Conservation (phyloP, 192 early-diverging fungal species). For the Entomortierella beljakovae region DNA sequence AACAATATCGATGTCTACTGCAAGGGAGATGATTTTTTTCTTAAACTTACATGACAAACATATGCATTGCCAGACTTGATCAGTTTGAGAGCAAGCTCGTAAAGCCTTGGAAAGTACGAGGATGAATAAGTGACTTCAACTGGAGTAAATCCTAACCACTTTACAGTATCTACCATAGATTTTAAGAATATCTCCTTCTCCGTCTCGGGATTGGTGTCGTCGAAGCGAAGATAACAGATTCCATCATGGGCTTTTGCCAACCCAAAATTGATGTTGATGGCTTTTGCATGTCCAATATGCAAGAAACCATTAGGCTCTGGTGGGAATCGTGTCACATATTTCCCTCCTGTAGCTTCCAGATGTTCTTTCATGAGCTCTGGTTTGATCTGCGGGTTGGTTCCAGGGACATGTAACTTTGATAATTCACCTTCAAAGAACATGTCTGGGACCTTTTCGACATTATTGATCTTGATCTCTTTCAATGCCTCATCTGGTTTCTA, state of each 20-base stretch:
- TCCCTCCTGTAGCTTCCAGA: conserved; percentile 88
- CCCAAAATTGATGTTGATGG: conserved; percentile 99
- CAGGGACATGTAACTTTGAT: conserved; percentile 90
- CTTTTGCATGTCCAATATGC: conserved; percentile 99
- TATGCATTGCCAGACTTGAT: conserved; percentile 92
- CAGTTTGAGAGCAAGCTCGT: conserved; percentile 95
- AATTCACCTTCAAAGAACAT: conserved; percentile 96
- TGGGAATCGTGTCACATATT: conserved; percentile 97
- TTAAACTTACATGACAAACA: conserved; percentile 47
- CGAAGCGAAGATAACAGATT: conserved; percentile 85
- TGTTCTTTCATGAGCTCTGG: conserved; percentile 91
- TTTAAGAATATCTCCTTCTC: conserved; percentile 96
- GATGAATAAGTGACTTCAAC: conserved; percentile 94
- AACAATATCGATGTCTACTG: background rate
- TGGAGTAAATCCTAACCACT: conserved; percentile 98
- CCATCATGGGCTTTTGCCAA: conserved; percentile 93
- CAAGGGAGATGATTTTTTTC: too few species aligned
- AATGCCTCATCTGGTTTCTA: conserved; percentile 34
- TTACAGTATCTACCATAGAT: conserved; percentile 92
- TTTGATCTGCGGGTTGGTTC: conserved; percentile 98
- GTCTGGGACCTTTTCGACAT: conserved; percentile 60
- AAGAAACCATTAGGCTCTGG: conserved; percentile 99
- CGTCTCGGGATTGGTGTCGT: conserved; percentile 78
- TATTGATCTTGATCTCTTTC: conserved; percentile 41
- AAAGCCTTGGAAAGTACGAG: conserved; percentile 96